Conservation (phyloP, 2,329 filamentous ascomycete genomes). For the Fusarium papillatum region DNA sequence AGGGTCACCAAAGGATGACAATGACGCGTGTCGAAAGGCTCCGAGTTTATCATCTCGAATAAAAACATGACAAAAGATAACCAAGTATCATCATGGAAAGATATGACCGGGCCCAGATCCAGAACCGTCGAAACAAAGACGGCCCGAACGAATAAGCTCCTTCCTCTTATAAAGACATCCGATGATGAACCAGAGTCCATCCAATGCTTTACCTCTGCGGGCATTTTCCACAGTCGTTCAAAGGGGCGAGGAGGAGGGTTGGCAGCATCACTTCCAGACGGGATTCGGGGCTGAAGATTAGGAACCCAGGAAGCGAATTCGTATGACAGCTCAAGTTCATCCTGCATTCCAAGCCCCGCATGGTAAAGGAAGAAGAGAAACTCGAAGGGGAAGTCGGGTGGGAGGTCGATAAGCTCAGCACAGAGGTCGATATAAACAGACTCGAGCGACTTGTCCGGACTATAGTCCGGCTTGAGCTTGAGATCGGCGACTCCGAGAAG, state of each 20-base stretch:
- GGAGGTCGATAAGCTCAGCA: neutral
- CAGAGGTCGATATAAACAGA: constrained; percentile 2
- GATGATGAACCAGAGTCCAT: neutral
- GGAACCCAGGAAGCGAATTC: constrained; percentile 8
- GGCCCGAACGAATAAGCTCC: neutral
- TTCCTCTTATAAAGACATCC: neutral
- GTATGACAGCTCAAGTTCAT: neutral
- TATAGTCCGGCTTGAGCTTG: constrained; percentile 7
- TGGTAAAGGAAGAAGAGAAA: neutral
- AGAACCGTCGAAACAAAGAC: neutral
- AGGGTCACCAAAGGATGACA: neutral
- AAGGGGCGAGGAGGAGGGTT: neutral
- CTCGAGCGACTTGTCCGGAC: neutral
- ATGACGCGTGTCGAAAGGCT: rapidly evolving
- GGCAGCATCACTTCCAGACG: neutral
- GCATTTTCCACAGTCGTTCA: neutral
- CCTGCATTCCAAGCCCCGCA: neutral
- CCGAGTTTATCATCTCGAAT: neutral
- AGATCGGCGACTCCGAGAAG: neutral
- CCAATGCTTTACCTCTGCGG: neutral
- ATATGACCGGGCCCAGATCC: neutral
- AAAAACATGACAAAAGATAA: neutral
- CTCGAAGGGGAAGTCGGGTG: rapidly evolving
- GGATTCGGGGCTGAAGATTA: neutral
- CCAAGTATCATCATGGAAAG: neutral